These are phyloP conservation scores for Alternaria triticina DNA, from an alignment of 2,329 filamentous ascomycete species.

Conservation along the genomic window DNA sequence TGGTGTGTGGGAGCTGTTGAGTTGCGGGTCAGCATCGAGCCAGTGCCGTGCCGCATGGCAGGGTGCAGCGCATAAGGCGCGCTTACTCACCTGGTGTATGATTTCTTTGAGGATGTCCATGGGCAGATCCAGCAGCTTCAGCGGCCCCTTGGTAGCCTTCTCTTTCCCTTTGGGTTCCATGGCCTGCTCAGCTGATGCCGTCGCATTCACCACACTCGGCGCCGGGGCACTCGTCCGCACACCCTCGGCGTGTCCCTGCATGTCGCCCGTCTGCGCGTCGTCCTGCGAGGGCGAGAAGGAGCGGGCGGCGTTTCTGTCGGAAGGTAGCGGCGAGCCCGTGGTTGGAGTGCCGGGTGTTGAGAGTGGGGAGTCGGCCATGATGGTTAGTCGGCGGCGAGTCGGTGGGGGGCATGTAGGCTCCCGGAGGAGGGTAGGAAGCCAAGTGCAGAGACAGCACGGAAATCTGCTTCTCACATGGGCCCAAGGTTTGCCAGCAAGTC, in stretches of 20 bases:
- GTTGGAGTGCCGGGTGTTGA: constrained; percentile 34
- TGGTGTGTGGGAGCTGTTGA: constrained; percentile 75
- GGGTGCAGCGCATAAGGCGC: neutral
- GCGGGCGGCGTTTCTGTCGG: constrained; percentile 30
- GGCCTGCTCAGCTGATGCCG: constrained; percentile 32
- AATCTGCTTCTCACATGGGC: constrained; percentile 26
- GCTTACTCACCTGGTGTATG: constrained; percentile 70
- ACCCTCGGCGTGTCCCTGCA: constrained; percentile 17
- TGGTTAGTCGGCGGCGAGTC: constrained; percentile 33
- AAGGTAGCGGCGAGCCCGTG: constrained; percentile 36
- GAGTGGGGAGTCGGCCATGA: constrained; percentile 44
- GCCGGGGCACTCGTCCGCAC: constrained; percentile 18
- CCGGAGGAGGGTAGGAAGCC: constrained; percentile 26
- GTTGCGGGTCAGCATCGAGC: constrained; percentile 19
- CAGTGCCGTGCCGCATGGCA: neutral
- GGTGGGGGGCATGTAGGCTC: constrained; percentile 34
- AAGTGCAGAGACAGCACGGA: constrained; percentile 28
- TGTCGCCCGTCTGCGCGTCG: constrained; percentile 26
- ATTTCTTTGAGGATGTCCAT: constrained; percentile 80
- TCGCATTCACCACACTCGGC: constrained; percentile 7
- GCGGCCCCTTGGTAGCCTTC: constrained; percentile 58
- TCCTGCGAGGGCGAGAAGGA: constrained; percentile 28
- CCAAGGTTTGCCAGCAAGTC: constrained; percentile 27
- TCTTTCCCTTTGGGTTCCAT: constrained; percentile 59
- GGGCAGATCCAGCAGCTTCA: constrained; percentile 75